Base-by-base conservation (phyloP, 305 asterid species). In the Ruellia speciosa region DNA sequence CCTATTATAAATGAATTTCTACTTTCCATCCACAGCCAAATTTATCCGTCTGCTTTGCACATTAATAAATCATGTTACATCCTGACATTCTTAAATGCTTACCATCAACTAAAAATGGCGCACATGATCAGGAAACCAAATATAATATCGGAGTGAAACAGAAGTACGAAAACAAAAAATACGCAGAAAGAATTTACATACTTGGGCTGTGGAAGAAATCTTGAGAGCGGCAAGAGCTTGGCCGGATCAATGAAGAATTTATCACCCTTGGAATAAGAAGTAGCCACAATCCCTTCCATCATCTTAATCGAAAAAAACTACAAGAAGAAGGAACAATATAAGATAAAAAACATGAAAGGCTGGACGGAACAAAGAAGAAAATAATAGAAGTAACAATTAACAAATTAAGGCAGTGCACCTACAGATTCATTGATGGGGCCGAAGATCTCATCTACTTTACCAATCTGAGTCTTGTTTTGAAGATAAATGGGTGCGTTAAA, bases 211-310 rank as follows among this genome's bases (percentile, higher is more conserved):
- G 88, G 46, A 60, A 89, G 87, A 58, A 89, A 89, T 82, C 95
- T 80, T 15, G 94, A 51, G 4, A 86, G 82, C 0, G 97, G 95
- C 76, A 89, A 71, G 43, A 89, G 94, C 81, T 89, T 89, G 45
- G 88, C 83, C 0, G 96, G 96, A 66, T 90, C 98, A 49, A 87
- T 90, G 77, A 18, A 85, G 85, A 90, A 90, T 75, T 90, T 87
- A 55, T 90, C 98, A 0, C 96, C 96, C 0, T 80, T 63, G 11
- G 81, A 24, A 70, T 87, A 90, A 0, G 98, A 80, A 0, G 98
- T 79, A 0, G 98, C 96, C 9, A 90, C 86, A 49, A 87, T 83
- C 37, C 98, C 96, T 67, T 87, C 98, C 85, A 75, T 76, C 96
- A 87, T 90, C 72, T 90, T 87, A 51, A 88, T 57, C 4, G 96